Percentiles rank a stretch among this genome's conserved stretches.
Evolutionary conservation across 306 rosid genomes (phyloP).

Genomic region (Vachellia pachyceras): DNA sequence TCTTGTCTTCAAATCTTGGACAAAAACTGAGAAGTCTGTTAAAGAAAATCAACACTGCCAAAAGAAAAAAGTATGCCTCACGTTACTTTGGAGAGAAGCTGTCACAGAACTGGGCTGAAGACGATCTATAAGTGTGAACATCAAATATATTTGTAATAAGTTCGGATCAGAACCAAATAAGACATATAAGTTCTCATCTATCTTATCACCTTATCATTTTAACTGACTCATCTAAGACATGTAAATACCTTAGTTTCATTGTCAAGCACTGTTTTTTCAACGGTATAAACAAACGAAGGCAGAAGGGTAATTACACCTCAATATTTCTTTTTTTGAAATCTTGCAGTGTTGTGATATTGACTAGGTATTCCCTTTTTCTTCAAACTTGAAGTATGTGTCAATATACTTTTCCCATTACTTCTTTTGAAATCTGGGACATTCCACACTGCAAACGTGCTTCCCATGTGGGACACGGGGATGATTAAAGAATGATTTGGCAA

Average conservation of each 20-base stretch:
- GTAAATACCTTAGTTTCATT: not conserved
- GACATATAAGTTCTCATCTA: not conserved
- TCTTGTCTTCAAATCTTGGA: not conserved
- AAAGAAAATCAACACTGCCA: no score
- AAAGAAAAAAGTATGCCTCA: no score
- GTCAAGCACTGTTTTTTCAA: not conserved
- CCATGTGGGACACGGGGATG: not conserved
- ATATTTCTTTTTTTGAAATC: not conserved
- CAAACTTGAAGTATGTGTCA: not conserved
- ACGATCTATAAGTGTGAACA: not conserved
- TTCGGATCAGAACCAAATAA: not conserved
- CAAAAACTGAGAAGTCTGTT: not conserved
- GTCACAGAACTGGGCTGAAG: no score
- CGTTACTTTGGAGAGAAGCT: no score
- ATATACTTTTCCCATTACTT: not conserved
- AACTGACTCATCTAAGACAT: not conserved
- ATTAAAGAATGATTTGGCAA: not conserved
- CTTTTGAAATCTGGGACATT: not conserved
- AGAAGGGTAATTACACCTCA: not conserved
- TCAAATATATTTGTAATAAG: not conserved
- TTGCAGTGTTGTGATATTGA: not conserved
- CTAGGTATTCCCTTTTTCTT: not conserved
- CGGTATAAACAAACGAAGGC: not conserved
- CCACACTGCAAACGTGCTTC: not conserved
- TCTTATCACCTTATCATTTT: not conserved